Evolutionary conservation across 441 rosid genomes (phyloP), one percentile per base, ranked within the genome.

Genomic region (Hypseocharis bilobata): DNA sequence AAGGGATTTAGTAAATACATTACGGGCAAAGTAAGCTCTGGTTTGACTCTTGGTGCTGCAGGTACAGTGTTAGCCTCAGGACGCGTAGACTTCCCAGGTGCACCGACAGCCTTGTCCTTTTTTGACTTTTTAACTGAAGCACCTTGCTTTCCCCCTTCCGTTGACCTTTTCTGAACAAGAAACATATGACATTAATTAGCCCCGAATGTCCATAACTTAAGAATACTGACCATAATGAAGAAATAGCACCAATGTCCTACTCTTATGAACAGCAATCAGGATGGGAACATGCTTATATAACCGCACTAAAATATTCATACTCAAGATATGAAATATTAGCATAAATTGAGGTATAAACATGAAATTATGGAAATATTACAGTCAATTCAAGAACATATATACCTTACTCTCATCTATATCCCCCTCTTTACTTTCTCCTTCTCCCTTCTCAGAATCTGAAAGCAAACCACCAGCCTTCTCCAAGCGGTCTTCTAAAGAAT

Each of bases 11-110:
- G 75, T 63, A 72, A 77, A 73, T 94, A 91, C 96, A 85, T 86
- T 78, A 85, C 77, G 59, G 99, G 96, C 81, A 89, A 79, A 80
- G 94, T 72, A 77, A 94, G 99, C 85, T 89, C 97, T 6, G 96
- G 70, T 80, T 94, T 94, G 69, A 89, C 96, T 70, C 89, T 83
- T 25, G 94, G 94, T 1, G 89, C 92, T 0, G 73, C 28, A 14
- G 88, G 56, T 28, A 73, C 78, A n/a, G 82, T 44, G 75, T 63
- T 85, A 62, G 84, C 78, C 70, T 94, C 99, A 56, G 83, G 83
- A 36, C 91, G 91, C 3, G 71, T 73, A 64, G 74, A 76, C 82
- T 91, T 94, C 36, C 92, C 83, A 42, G 87, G 81, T 77, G 92
- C 82, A 69, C 76, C 77, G 60, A 79, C 74, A 67, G 89, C 81